Conservation (phyloP, 2,329 filamentous ascomycete species). For the Saccharata proteae region DNA sequence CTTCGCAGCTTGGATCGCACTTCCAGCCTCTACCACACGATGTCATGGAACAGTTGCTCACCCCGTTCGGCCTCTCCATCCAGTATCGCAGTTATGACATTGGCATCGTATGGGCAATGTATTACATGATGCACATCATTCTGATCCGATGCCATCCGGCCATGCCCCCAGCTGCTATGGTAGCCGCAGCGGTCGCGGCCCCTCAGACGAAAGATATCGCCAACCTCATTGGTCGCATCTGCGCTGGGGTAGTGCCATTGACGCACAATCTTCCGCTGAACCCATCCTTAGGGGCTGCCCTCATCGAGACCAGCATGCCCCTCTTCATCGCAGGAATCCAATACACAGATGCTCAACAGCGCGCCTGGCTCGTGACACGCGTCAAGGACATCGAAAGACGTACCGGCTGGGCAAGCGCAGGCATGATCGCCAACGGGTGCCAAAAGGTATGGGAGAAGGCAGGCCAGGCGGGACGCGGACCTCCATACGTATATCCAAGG, state of each 20-base stretch:
- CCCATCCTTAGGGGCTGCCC: constrained; percentile 64
- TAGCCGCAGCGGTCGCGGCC: constrained; percentile 70
- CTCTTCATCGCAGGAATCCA: constrained; percentile 81
- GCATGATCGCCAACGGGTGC: constrained; percentile 70
- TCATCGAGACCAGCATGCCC: constrained; percentile 71
- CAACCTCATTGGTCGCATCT: constrained; percentile 66
- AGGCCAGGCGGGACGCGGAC: constrained; percentile 60
- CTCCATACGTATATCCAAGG: constrained; percentile 44
- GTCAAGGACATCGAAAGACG: constrained; percentile 64
- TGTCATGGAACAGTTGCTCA: constrained; percentile 45
- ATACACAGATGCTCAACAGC: constrained; percentile 59
- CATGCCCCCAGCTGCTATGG: constrained; percentile 85
- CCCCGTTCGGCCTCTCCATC: constrained; percentile 72
- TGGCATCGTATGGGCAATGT: constrained; percentile 76
- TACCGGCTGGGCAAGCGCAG: constrained; percentile 78
- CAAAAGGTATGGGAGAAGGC: constrained; percentile 75
- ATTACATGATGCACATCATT: constrained; percentile 73
- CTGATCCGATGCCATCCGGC: constrained; percentile 72
- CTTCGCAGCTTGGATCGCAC: constrained; percentile 53
- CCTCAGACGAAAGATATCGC: constrained; percentile 59
- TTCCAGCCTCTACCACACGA: constrained; percentile 67
- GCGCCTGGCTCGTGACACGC: constrained; percentile 63
- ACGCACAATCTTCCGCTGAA: constrained; percentile 42
- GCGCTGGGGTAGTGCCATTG: constrained; percentile 47
- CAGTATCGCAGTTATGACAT: constrained; percentile 82